A percentile compares a stretch with the other conserved stretches of the same genome.
Conservation (phyloP, 495 filamentous ascomycete species). For the Amniculicola lignicola region DNA sequence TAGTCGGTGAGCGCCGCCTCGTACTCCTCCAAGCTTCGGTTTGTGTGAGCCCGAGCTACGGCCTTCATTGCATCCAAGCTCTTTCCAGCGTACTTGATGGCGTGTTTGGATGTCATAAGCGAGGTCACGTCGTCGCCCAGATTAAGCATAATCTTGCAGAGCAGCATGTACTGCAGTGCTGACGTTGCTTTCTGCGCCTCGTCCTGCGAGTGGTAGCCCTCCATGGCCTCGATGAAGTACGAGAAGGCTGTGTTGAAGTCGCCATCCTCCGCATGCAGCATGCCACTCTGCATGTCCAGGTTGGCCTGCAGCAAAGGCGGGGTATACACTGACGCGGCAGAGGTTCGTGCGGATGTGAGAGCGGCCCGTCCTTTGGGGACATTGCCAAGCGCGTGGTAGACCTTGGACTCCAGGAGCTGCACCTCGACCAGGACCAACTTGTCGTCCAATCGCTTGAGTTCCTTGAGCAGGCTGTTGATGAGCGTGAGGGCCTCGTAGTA, state of each 20-base stretch:
- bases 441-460: constrained; percentile 96
- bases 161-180: constrained; percentile 96
- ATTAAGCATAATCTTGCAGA: constrained; percentile 99
- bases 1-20: constrained; percentile 86
- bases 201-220: constrained; percentile 93
- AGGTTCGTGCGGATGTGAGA: constrained; percentile 88
- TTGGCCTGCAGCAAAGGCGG: constrained; percentile 92
- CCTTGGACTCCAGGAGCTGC: constrained; percentile 91
- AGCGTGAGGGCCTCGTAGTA: constrained; percentile 96
- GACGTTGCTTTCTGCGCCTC: constrained; percentile 79
- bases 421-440: constrained; percentile 99
- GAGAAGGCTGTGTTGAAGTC: constrained; percentile 98
- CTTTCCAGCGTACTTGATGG: constrained; percentile 89
- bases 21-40: constrained; percentile 93
- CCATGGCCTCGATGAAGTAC: constrained; percentile 98
- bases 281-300: constrained; percentile 97
- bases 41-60: constrained; percentile 88
- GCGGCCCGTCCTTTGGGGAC: constrained; percentile 93
- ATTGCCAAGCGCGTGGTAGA: constrained; percentile 97
- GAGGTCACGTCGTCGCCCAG: constrained; percentile 90
- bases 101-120: constrained; percentile 90
- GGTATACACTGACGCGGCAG: constrained; percentile 93
- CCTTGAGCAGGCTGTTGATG: constrained; percentile 90
- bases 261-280: constrained; percentile 96
- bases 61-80: constrained; percentile 98